Evolutionary conservation across 305 asterid genomes (phyloP).

Genomic region (Ilex paraguariensis): DNA sequence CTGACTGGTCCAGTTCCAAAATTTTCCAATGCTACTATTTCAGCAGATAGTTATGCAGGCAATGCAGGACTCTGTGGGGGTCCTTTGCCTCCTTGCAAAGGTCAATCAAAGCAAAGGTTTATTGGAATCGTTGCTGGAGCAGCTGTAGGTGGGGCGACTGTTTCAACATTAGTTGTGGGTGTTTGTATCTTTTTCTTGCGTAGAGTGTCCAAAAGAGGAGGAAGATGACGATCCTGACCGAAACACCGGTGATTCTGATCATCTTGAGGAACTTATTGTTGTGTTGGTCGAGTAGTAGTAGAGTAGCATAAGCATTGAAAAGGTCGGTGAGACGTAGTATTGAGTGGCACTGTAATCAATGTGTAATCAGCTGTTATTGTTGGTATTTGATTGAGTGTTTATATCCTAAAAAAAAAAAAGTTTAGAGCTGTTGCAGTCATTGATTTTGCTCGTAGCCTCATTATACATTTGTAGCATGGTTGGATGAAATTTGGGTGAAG

Average conservation of each 20-base stretch:
- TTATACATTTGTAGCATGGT: too few species aligned
- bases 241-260: slow-evolving; percentile 36
- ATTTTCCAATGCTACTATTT: slow-evolving; percentile 24
- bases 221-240: slow-evolving; percentile 49
- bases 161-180: slow-evolving; percentile 38
- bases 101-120: slow-evolving; percentile 20
- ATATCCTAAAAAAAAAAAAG: not conserved
- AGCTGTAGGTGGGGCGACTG: slow-evolving; percentile 45
- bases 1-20: slow-evolving; percentile 49
- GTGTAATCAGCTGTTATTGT: slow-evolving; percentile 16
- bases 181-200: slow-evolving; percentile 34
- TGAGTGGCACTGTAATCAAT: not conserved
- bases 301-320: slow-evolving; percentile 10
- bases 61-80: slow-evolving; percentile 61
- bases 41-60: slow-evolving; percentile 30
- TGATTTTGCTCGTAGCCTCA: too few species aligned
- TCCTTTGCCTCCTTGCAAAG: slow-evolving; percentile 38
- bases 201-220: slow-evolving; percentile 35
- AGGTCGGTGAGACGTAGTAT: slow-evolving; percentile 7
- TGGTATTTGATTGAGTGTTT: slow-evolving; percentile 1
- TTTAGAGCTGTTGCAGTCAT: not conserved
- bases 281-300: too few species aligned
- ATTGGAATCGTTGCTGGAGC: slow-evolving; percentile 38
- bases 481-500: too few species aligned
- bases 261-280: slow-evolving; percentile 64